Evolutionary conservation across 495 filamentous ascomycete species (phyloP).

Genomic region (Podospora anserina): DNA sequence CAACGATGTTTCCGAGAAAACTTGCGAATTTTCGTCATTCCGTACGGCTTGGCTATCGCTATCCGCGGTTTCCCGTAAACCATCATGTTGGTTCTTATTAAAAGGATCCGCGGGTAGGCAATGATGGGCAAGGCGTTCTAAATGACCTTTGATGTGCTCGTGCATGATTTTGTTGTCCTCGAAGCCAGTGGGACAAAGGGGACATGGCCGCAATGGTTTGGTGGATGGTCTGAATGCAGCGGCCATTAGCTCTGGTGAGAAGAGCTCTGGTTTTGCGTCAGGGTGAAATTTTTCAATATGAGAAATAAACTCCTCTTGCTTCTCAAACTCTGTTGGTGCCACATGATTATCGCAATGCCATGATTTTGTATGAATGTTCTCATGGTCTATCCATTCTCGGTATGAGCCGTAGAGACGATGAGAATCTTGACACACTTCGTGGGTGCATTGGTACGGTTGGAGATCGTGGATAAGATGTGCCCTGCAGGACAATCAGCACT

Average conservation of each 20-base stretch:
- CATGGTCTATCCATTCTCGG: conserved; percentile 34
- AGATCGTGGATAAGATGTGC: conserved; percentile 34
- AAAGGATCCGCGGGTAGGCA: background rate
- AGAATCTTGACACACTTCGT: conserved; percentile 24
- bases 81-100: background rate
- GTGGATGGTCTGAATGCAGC: background rate
- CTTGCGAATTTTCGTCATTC: background rate
- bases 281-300: background rate
- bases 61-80: no score
- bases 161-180: background rate
- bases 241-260: conserved; percentile 2
- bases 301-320: background rate
- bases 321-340: background rate
- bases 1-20: background rate
- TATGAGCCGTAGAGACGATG: conserved; percentile 27
- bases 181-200: background rate
- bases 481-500: conserved; percentile 11
- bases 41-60: background rate
- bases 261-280: background rate
- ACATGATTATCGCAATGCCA: background rate
- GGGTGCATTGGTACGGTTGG: conserved; percentile 33
- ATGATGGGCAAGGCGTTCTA: background rate
- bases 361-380: conserved; percentile 15
- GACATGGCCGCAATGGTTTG: background rate
- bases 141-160: background rate